Base-by-base conservation (phyloP, 2,329 filamentous ascomycete genomes). In the Sporothrix pseudoabietina region DNA sequence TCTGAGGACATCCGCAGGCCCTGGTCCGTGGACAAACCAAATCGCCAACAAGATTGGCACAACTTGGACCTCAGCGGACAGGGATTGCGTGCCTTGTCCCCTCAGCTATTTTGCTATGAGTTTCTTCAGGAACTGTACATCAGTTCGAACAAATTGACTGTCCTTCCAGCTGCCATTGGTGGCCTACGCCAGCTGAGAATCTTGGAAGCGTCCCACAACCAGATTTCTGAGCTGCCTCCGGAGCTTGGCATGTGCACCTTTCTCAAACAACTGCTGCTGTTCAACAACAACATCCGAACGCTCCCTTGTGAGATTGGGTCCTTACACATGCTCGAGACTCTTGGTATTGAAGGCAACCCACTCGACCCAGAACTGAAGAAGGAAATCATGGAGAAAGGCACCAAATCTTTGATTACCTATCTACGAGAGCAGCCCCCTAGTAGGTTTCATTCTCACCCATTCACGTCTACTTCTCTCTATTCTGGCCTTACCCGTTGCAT, bases 231-330 rank as follows among this genome's bases (percentile, higher is more conserved):
- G 76, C 85, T 99, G 4, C 96, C 96, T 0, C 88, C 92, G 30
- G 95, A 99, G 84, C 89, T 99, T 75, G 96, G 96, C 79, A 99
- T 98, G 95, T 93, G 97, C 78, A 96, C 94, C 39, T 96, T 94
- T 77, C 85, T 99, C 72, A 94, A 93, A 82, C 90, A 92, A 77
- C 86, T 99, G 5, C 85, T 94, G 39, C 85, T 98, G 2, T 98
- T 97, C 81, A 94, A 97, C 83, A 99, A 99, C 81, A 88, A 92
- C 75, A 91, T 99, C 72, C 89, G 89, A 75, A 90, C 89, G 30
- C 85, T 99, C 35, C 96, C 96, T 0, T 91, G 87, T 78, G 94
- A 98, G 81, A 84, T 99, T 74, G 96, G 96, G 8, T 96, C 94
- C 41, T 85, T 99, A 22, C 95, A 94, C 82, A 90, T 94, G 75